Evolutionary conservation across 257 asterid genomes (phyloP), one percentile per base, ranked within the genome.

Genomic region (Coffea canephora): DNA sequence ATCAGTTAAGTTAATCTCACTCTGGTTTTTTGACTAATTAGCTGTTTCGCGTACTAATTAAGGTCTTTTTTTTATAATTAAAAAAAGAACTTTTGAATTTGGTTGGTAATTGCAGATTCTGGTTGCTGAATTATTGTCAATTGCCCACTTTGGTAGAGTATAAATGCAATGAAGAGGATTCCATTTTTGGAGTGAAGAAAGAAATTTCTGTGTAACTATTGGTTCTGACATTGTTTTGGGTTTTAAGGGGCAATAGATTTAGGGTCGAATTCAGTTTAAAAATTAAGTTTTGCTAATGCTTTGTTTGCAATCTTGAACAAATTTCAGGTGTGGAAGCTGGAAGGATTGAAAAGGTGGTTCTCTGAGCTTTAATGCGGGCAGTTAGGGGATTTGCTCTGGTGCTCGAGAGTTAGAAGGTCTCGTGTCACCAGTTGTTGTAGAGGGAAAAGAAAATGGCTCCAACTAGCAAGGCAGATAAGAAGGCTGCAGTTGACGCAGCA

Each of bases 401-500:
- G 86, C 89, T 85, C 73, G 85, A 83, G 87, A 88, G 89, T 84
- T 85, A 85, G 88, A 76, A 71, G 61, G 77, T 87, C 82, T 65
- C 80, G 81, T 74, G 74, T 80, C 78, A 73, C 43, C 82, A 86
- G 75, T 86, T 70, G 82, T 79, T 72, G 46, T 62, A 71, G 77
- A 77, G 77, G 52, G 74, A 82, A 78, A 78, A 71, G 82, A 73
- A 65, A 81, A 95, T 95, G 99, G 97, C 97, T 55, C 91, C 98
- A 65, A 48, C 95, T 81, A 92, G 88, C 91, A 92, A 90, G 91
- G 98, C 97, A 74, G 95, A 96, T 77, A 91, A 96, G 88, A 96
- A 94, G 88, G 99, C 99, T 83, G 86, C 98, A 66, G 87, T 89
- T 46, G 97, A 93, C 88, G 91, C 92, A 19, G 97, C 93, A 68